Percentiles rank a stretch among this genome's conserved stretches.
phyloP scores from a whole-genome alignment of 805 yeast species.

The Blastobotrys parvus region DNA sequence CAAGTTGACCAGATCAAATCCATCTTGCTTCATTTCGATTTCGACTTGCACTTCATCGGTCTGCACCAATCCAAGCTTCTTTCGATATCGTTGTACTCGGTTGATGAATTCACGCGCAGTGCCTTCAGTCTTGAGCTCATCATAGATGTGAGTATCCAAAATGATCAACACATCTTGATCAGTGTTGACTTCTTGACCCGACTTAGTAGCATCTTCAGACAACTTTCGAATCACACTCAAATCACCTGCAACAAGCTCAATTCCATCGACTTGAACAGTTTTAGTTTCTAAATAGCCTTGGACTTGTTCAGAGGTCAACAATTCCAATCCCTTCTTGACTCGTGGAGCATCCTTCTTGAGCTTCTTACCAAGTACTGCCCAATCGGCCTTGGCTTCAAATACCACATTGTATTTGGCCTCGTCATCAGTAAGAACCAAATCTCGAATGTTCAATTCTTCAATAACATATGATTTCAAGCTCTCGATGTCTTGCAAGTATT shows the following conservation, averaged over 20 bases:
- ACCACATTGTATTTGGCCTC: conserved; percentile 88
- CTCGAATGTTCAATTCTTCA: conserved; percentile 91
- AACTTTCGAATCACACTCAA: conserved; percentile 83
- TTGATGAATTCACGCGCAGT: conserved; percentile 92
- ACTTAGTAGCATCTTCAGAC: conserved; percentile 47
- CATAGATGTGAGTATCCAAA: conserved; percentile 78
- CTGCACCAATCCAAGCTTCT: conserved; percentile 89
- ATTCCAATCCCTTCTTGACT: conserved; percentile 90
- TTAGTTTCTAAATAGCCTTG: conserved; percentile 66
- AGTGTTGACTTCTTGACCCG: conserved; percentile 81
- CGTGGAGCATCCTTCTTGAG: conserved; percentile 87
- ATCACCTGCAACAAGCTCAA: conserved; percentile 79
- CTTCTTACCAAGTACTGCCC: conserved; percentile 98
- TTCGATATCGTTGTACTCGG: conserved; percentile 95
- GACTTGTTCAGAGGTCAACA: conserved; percentile 72
- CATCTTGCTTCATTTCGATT: conserved; percentile 55
- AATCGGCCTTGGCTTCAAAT: conserved; percentile 93
- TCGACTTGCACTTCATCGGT: conserved; percentile 92
- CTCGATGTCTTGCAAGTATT: conserved; percentile 68
- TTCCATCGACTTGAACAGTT: conserved; percentile 78
- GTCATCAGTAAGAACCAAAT: conserved; percentile 76
- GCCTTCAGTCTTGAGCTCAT: conserved; percentile 88
- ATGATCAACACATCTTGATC: conserved; percentile 85
- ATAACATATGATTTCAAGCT: conserved; percentile 68
- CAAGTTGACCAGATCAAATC: conserved; percentile 33